These are phyloP conservation scores for Blastomyces gilchristii DNA, from an alignment of 2,329 filamentous ascomycete genomes.

Conservation along the genomic window DNA sequence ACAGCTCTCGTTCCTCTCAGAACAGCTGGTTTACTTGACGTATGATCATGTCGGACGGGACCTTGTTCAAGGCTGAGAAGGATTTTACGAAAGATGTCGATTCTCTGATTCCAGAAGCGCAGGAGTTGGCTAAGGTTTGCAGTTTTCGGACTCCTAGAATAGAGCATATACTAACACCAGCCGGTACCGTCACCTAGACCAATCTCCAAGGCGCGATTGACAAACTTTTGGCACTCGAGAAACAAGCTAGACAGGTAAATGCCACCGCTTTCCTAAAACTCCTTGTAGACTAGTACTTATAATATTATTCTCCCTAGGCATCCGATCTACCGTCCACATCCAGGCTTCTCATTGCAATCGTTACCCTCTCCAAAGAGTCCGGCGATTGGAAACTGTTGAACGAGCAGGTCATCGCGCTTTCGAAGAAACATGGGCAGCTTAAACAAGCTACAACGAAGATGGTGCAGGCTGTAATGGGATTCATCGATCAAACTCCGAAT, in stretches of 20 bases:
- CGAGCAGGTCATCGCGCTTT: conserved; percentile 88
- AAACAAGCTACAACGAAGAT: conserved; percentile 99
- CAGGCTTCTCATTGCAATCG: conserved; percentile 73
- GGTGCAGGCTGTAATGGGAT: conserved; percentile 92
- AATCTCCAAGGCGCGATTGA: conserved; percentile 83
- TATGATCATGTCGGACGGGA: conserved; percentile 65
- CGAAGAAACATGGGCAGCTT: conserved; percentile 99
- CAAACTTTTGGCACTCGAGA: conserved; percentile 84
- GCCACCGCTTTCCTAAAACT: conserved; percentile 8
- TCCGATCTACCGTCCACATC: conserved; percentile 95
- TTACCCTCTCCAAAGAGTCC: conserved; percentile 86
- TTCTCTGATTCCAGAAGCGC: conserved; percentile 77
- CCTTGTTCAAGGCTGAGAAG: conserved; percentile 85
- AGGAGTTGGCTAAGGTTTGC: conserved; percentile 73
- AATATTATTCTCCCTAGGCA: conserved; percentile 45
- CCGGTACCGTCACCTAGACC: conserved; percentile 22
- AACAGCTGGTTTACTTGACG: conserved; percentile 4
- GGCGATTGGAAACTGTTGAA: conserved; percentile 92
- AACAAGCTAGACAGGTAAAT: conserved; percentile 86
- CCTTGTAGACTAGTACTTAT: conserved; percentile 5
- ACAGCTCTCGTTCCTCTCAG: background rate
- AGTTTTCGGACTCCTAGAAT: background rate
- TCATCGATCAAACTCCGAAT: conserved; percentile 76
- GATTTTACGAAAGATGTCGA: conserved; percentile 97
- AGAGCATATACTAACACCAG: conserved; percentile 11